Conservation (phyloP, 441 rosid genomes). For the Pelargonium fulgidum region DNA sequence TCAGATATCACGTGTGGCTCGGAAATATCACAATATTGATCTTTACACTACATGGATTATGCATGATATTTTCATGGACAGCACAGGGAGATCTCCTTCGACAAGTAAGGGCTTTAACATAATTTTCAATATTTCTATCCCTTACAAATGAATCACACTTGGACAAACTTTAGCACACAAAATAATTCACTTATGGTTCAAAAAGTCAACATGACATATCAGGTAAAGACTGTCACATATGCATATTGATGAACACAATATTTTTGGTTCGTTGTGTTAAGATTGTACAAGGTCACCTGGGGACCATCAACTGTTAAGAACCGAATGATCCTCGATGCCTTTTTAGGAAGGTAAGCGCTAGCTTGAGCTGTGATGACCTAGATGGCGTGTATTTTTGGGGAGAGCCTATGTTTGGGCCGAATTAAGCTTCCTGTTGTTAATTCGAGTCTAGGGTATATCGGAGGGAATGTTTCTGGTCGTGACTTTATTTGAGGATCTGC, state of each 20-base stretch:
- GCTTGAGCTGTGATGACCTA: too few relatives aligned
- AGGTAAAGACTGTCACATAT: too few relatives aligned
- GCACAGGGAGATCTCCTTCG: slow-evolving; percentile 40
- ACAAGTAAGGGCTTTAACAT: slow-evolving; percentile 38
- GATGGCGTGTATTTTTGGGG: too few relatives aligned
- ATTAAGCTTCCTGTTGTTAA: too few relatives aligned
- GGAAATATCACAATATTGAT: slow-evolving; percentile 62
- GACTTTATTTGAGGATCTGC: too few relatives aligned
- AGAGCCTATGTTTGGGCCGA: too few relatives aligned
- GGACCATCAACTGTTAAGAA: too few relatives aligned
- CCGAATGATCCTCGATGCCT: too few relatives aligned
- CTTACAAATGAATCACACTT: not conserved
- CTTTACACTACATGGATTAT: slow-evolving; percentile 56
- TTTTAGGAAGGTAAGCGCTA: too few relatives aligned
- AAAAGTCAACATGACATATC: not conserved
- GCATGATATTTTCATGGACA: slow-evolving; percentile 43
- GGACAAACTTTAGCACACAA: not conserved
- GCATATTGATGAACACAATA: not conserved
- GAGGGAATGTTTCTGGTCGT: too few relatives aligned
- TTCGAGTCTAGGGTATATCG: too few relatives aligned
- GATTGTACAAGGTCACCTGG: not conserved
- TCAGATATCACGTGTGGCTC: slow-evolving; percentile 66
- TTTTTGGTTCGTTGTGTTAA: not conserved
- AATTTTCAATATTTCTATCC: not conserved
- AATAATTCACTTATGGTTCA: not conserved